Evolutionary conservation across 202 grass and related monocot species (phyloP).

Genomic region (Carex sylvatica): DNA sequence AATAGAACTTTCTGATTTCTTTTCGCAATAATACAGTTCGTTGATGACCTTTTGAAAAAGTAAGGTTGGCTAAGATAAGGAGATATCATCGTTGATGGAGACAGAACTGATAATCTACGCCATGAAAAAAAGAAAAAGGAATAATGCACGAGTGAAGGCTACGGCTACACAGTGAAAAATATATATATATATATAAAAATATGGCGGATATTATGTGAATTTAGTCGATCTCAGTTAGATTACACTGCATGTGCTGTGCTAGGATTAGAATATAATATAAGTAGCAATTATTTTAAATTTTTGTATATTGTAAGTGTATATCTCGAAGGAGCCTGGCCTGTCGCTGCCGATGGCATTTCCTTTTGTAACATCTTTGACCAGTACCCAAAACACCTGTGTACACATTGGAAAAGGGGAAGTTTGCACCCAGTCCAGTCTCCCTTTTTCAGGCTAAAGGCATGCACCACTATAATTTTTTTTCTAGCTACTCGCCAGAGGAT

Average conservation of each 20-base stretch:
- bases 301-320: conserved; percentile 15
- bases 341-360: background rate
- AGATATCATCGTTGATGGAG: background rate
- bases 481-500: background rate
- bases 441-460: background rate
- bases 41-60: background rate
- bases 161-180: background rate
- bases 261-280: background rate
- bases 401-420: conserved; percentile 6
- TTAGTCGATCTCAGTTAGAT: conserved; percentile 17
- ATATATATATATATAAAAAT: background rate
- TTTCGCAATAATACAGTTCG: conserved; percentile 3
- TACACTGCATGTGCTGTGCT: conserved; percentile 17
- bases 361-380: conserved; percentile 25
- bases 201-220: background rate
- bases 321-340: conserved; percentile 6
- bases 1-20: background rate
- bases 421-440: background rate
- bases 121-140: background rate
- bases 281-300: background rate
- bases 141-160: conserved; percentile 22
- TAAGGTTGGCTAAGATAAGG: background rate
- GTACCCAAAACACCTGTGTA: background rate
- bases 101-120: background rate
- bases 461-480: background rate